phyloP scores from a whole-genome alignment of 1,139 yeast genomes.

The Yamadazyma membranifaciens region DNA sequence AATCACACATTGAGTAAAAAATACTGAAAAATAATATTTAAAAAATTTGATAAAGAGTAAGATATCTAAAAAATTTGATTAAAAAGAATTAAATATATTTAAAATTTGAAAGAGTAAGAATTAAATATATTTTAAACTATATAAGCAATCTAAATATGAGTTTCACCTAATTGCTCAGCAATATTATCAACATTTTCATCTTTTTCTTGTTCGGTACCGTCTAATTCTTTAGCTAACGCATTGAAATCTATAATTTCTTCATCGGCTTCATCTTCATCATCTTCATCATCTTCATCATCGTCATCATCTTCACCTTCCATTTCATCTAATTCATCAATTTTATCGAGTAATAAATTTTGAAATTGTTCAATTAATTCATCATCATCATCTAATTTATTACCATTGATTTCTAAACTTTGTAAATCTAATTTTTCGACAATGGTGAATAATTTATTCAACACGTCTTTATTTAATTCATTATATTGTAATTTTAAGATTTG shows the following conservation, averaged over 20 bases:
- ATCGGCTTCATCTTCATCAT: conserved; percentile 58
- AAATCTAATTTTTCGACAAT: conserved; percentile 61
- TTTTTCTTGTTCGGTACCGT: conserved; percentile 28
- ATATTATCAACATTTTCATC: conserved; percentile 55
- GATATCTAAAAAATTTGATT: no score
- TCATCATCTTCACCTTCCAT: conserved; percentile 84
- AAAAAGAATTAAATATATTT: no score
- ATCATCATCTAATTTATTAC: conserved; percentile 71
- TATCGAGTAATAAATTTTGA: conserved; percentile 58
- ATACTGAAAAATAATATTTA: background rate
- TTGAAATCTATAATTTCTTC: conserved; percentile 54
- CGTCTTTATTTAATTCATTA: conserved; percentile 75
- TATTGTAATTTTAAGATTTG: conserved; percentile 74
- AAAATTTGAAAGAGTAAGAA: no score
- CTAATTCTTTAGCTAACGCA: conserved; percentile 60
- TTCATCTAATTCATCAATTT: conserved; percentile 88
- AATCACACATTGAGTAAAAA: background rate
- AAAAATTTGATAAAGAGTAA: no score
- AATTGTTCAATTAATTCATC: conserved; percentile 34
- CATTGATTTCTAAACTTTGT: conserved; percentile 76
- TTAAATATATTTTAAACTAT: background rate
- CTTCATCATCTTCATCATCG: conserved; percentile 68
- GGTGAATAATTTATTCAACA: conserved; percentile 55
- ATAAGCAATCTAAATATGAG: conserved; percentile 34
- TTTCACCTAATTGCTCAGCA: conserved; percentile 56